Evolutionary conservation across 805 yeast species (phyloP).

Genomic region (Candida germanica): DNA sequence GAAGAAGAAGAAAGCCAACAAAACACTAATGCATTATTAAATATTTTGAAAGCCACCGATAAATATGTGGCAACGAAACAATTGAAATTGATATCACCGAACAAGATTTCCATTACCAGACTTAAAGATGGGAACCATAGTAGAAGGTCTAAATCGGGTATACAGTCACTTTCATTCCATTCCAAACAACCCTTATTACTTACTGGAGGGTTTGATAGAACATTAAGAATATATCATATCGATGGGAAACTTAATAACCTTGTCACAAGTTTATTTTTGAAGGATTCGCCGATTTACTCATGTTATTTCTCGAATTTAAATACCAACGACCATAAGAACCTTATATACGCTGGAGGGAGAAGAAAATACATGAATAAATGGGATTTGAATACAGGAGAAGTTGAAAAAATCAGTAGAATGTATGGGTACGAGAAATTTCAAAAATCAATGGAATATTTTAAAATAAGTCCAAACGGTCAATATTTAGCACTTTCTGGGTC

Average conservation of each 20-base stretch:
- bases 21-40: conserved; percentile 29
- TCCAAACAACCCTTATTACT: conserved; percentile 76
- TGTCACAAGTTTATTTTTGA: conserved; percentile 77
- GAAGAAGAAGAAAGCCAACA: conserved; percentile 18
- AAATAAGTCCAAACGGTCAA: conserved; percentile 67
- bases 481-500: conserved; percentile 76
- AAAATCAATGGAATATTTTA: conserved; percentile 82
- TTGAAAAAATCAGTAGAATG: conserved; percentile 82
- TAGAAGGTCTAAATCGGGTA: conserved; percentile 68
- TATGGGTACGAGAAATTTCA: conserved; percentile 90
- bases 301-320: conserved; percentile 54
- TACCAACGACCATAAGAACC: conserved; percentile 28
- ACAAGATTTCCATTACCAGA: conserved; percentile 70
- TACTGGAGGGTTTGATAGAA: conserved; percentile 91
- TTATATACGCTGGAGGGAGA: conserved; percentile 84
- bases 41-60: conserved; percentile 29
- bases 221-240: conserved; percentile 80
- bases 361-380: conserved; percentile 89
- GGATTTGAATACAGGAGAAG: conserved; percentile 68
- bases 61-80: conserved; percentile 42
- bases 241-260: conserved; percentile 83
- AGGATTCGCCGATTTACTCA: conserved; percentile 75
- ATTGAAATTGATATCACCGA: conserved; percentile 62
- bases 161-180: conserved; percentile 87
- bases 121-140: conserved; percentile 81